A percentile compares a stretch with the other conserved stretches of the same genome.
phyloP scores from a whole-genome alignment of 2,329 filamentous ascomycete species.

The Arthrobotrys megalospora region DNA sequence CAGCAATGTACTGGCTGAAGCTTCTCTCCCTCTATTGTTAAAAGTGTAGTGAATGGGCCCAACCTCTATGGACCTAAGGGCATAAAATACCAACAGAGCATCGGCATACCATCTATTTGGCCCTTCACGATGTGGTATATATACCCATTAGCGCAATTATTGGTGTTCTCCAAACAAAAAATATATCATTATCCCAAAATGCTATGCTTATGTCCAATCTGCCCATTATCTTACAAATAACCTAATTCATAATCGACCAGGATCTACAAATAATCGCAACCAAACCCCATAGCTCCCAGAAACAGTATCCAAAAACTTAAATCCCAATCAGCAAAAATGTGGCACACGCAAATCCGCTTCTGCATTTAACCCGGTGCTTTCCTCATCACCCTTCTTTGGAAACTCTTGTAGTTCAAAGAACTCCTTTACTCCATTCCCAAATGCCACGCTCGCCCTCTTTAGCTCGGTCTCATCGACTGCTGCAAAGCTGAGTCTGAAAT shows the following conservation, averaged over 20 bases:
- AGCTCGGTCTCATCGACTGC: conserved; percentile 82
- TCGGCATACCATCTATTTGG: too few relatives aligned
- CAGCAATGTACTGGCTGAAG: too few relatives aligned
- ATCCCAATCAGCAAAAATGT: conserved; percentile 34
- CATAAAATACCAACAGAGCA: too few relatives aligned
- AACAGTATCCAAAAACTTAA: background rate
- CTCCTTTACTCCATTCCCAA: conserved; percentile 77
- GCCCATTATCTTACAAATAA: conserved; percentile 26
- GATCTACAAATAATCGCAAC: background rate
- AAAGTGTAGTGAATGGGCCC: too few relatives aligned
- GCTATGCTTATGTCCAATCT: conserved; percentile 6
- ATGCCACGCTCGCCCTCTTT: conserved; percentile 74
- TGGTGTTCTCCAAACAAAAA: background rate
- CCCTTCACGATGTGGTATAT: too few relatives aligned
- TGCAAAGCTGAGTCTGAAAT: conserved; percentile 86
- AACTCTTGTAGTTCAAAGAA: conserved; percentile 78
- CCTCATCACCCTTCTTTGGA: conserved; percentile 30
- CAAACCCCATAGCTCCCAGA: conserved; percentile 24
- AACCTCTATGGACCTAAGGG: too few relatives aligned
- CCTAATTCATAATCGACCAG: background rate
- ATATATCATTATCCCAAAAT: conserved; percentile 11
- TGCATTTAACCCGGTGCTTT: conserved; percentile 10
- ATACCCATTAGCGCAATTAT: background rate
- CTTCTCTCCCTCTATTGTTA: too few relatives aligned
- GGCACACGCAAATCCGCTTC: conserved; percentile 17